Percentiles rank a stretch among this genome's conserved stretches.
phyloP scores from a whole-genome alignment of 2,329 filamentous ascomycete genomes.

The Colletotrichum abscissum region DNA sequence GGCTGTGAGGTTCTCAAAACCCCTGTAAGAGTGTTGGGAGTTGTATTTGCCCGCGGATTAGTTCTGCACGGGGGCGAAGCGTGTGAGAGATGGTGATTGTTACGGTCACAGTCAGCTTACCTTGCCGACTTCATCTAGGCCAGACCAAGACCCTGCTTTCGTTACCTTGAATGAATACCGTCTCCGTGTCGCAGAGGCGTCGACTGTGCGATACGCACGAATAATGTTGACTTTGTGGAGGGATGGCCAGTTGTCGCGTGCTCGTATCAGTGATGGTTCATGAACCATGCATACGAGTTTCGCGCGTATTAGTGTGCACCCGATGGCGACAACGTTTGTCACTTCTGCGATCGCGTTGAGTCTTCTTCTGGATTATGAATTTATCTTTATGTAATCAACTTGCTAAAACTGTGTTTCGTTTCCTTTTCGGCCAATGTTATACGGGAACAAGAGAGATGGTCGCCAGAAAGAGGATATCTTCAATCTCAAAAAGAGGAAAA shows the following conservation, averaged over 20 bases:
- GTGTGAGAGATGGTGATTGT: not conserved
- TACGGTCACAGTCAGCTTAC: not conserved
- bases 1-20: not conserved
- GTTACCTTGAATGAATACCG: not conserved
- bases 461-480: no score
- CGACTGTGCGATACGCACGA: not conserved
- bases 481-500: no score
- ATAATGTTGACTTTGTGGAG: no score
- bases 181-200: not conserved
- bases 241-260: not conserved
- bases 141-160: not conserved
- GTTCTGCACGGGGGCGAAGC: not conserved
- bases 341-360: not conserved
- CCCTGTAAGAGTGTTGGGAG: not conserved
- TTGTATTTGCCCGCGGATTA: not conserved
- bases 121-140: not conserved
- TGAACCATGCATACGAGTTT: not conserved
- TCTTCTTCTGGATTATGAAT: not conserved
- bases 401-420: no score
- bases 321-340: no score
- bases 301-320: not conserved
- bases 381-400: no score
- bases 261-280: not conserved
- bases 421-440: no score
- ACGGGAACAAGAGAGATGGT: no score